These are phyloP conservation scores for Trypanosoma cruzi DNA, from an alignment of 208 protist species.

Conservation along the genomic window DNA sequence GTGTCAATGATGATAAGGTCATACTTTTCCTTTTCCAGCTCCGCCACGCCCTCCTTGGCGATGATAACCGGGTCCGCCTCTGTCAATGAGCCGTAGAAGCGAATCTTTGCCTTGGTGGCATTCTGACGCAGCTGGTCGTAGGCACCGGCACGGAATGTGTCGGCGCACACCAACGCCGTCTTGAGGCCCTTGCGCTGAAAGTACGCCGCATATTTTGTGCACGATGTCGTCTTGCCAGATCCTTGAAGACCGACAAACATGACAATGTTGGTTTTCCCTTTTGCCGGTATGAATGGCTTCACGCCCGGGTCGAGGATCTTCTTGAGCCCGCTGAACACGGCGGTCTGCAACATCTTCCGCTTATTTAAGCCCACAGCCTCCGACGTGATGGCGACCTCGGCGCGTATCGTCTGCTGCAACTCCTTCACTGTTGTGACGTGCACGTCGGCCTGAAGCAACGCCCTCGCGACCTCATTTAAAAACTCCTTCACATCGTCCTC, in stretches of 20 bases:
- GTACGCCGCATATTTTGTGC: conserved; percentile 97
- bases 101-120: conserved; percentile 98
- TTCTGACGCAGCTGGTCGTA: conserved; percentile 99
- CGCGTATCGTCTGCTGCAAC: conserved; percentile 94
- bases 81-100: conserved; percentile 97
- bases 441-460: conserved; percentile 97
- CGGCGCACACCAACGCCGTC: conserved; percentile 97
- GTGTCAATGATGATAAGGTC: conserved; percentile 99
- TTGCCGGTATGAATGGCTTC: conserved; percentile 95
- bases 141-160: conserved; percentile 98
- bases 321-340: conserved; percentile 96
- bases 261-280: conserved; percentile 97
- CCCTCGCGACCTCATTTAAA: conserved; percentile 95
- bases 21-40: conserved; percentile 96
- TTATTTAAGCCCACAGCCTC: conserved; percentile 96
- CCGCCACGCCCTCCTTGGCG: conserved; percentile 95
- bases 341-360: conserved; percentile 95
- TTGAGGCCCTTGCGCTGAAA: conserved; percentile 97
- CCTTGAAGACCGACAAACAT: conserved; percentile 99
- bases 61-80: conserved; percentile 97
- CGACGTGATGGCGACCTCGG: conserved; percentile 91
- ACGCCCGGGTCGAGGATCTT: conserved; percentile 97
- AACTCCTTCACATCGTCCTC: conserved; percentile 95
- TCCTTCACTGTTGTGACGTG: conserved; percentile 95
- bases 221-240: conserved; percentile 98